phyloP scores from a whole-genome alignment of 164 flowering plant genomes.

The Vitis labrusca region DNA sequence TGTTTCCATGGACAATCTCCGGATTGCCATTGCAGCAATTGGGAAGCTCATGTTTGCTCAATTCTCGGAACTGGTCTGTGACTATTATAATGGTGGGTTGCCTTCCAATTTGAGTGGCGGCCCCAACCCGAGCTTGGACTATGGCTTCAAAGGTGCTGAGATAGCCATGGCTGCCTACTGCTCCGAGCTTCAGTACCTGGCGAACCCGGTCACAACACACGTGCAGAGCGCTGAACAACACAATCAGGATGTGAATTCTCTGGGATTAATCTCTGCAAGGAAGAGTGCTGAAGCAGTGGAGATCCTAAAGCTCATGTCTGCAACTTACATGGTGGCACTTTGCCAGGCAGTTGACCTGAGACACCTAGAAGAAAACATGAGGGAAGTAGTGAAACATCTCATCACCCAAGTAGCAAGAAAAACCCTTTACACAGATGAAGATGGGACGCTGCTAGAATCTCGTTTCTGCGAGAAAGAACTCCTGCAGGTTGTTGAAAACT shows the following conservation, averaged over 20 bases:
- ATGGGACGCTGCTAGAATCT: constrained; percentile 36
- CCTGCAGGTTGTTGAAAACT: constrained; percentile 38
- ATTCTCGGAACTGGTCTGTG: constrained; percentile 42
- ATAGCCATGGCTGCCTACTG: constrained; percentile 48
- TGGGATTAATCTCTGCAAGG: constrained; percentile 50
- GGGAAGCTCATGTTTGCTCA: constrained; percentile 51
- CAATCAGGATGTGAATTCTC: constrained; percentile 50
- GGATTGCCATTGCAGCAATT: constrained; percentile 40
- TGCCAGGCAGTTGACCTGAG: constrained; percentile 56
- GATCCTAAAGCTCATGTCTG: constrained; percentile 49
- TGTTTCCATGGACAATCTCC: constrained; percentile 44
- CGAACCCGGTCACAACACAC: constrained; percentile 43
- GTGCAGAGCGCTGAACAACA: constrained; percentile 50
- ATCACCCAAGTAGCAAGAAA: constrained; percentile 36
- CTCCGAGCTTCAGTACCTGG: constrained; percentile 44
- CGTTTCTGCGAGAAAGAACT: constrained; percentile 57
- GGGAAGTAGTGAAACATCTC: constrained; percentile 31
- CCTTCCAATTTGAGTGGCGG: constrained; percentile 42
- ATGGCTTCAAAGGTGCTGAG: constrained; percentile 48
- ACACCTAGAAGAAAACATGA: constrained; percentile 55
- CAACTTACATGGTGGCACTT: constrained; percentile 51
- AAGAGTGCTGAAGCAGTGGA: constrained; percentile 53
- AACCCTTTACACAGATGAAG: constrained; percentile 34
- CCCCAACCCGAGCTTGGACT: constrained; percentile 42
- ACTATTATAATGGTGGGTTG: constrained; percentile 45